Base-by-base conservation (phyloP, 768 basidiomycete genomes). In the Butyriboletus loyo region DNA sequence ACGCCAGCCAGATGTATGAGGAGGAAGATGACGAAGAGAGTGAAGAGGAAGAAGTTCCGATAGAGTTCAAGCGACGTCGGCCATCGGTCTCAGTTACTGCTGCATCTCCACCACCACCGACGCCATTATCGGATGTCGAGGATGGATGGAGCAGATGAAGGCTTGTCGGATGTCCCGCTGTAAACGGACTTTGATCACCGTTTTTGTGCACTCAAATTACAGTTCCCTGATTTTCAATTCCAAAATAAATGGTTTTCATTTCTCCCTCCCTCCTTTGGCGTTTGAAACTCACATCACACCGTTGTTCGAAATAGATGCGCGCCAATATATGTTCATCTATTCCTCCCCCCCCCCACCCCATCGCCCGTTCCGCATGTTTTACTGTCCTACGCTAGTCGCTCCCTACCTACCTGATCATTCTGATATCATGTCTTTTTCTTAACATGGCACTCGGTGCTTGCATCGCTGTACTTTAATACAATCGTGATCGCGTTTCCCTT, bases 41-140 rank as follows among this genome's bases (percentile, higher is more conserved):
- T 40, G 73, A 69, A 4, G 75, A 75, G 21, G 74, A 73, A 50
- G 74, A 72, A 50, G 50, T 59, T 19, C 66, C 71, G 46, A 64
- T 70, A 56, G 70, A 70, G 46, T 57, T 74, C 54, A 70, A 69
- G 56, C 69, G 70, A 41, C 65, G 71, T 41, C 59, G 67, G 39
- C 67, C 70, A 24, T 71, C 71, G 46, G 57, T 69, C 2, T 71
- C 67, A 38, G 52, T 66, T 30, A 54, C 54, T 17, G 56, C 61
- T 24, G 50, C 61, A n/a, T 63, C 69, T 21, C 66, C 67, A 28
- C 63, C 66, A 15, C 54, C 57, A 30, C 53, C 49, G n/a, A 44
- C 34, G 19, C 53, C 61, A 7, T 25, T 52, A 25, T 57, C 57
- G 54, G 62, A 64, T 47, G 53, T 55, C 15, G 55, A 61, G 37